Evolutionary conservation across 1,284 basidiomycete species (phyloP).

Genomic region (Puccinia triticina): DNA sequence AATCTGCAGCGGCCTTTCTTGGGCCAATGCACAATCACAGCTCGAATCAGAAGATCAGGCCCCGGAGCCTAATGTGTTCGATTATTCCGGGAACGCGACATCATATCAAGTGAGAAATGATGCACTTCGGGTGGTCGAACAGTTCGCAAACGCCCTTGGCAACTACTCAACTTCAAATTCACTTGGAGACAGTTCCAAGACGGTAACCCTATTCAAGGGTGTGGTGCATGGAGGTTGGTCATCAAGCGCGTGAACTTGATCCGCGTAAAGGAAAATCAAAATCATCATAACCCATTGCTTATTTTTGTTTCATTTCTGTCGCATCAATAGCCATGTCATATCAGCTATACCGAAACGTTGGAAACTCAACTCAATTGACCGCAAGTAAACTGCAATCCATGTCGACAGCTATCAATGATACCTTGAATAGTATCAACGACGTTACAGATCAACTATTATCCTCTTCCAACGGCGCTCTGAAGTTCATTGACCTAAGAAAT

Average conservation of each 20-base stretch:
- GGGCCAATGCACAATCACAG: background rate
- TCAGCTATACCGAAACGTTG: constrained; percentile 38
- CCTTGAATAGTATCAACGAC: constrained; percentile 47
- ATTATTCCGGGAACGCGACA: constrained; percentile 26
- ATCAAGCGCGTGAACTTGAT: too few relatives aligned
- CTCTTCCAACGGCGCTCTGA: constrained; percentile 44
- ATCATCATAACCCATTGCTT: background rate
- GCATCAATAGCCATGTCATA: constrained; percentile 35
- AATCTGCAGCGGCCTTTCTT: background rate
- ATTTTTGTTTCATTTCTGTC: background rate
- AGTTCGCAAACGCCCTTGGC: constrained; percentile 29
- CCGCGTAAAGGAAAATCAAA: background rate
- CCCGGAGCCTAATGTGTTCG: constrained; percentile 20
- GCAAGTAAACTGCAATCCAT: constrained; percentile 28
- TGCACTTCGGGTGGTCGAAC: constrained; percentile 18
- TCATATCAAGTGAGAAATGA: constrained; percentile 39
- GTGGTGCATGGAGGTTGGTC: constrained; percentile 45
- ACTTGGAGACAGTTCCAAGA: constrained; percentile 11
- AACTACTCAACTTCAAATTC: constrained; percentile 26
- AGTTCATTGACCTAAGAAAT: constrained; percentile 43
- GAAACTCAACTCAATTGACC: constrained; percentile 30
- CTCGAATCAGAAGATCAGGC: background rate
- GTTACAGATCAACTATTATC: constrained; percentile 34
- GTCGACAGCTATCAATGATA: constrained; percentile 51
- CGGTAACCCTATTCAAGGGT: constrained; percentile 35